phyloP scores from a whole-genome alignment of 305 asterid genomes.

The Euphrasia arctica region DNA sequence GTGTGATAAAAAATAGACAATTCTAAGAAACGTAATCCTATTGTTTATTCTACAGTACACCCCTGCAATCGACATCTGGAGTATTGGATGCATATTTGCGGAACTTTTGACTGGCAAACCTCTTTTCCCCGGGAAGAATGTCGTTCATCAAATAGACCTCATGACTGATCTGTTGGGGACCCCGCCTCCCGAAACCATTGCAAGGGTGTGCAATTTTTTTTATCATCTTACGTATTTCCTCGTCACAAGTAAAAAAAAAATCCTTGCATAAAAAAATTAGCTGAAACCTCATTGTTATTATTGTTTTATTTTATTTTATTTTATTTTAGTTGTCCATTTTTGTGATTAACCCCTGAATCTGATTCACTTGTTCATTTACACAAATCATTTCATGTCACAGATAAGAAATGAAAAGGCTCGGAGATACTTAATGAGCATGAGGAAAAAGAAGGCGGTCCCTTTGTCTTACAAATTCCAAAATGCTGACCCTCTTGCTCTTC shows the following conservation, averaged over 20 bases:
- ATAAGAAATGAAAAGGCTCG: conserved; percentile 98
- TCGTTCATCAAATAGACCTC: conserved; percentile 88
- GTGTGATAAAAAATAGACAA: background rate
- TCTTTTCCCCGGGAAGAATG: conserved; percentile 93
- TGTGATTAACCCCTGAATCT: background rate
- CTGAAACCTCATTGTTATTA: no score
- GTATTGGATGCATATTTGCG: conserved; percentile 91
- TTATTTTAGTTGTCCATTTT: background rate
- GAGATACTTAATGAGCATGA: conserved; percentile 89
- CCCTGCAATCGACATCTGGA: conserved; percentile 96
- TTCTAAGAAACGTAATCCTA: conserved; percentile 19
- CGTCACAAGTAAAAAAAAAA: no score
- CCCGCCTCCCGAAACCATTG: conserved; percentile 88
- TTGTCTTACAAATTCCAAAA: conserved; percentile 79
- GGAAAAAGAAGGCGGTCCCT: conserved; percentile 80
- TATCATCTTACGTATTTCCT: no score
- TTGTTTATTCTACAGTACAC: conserved; percentile 58
- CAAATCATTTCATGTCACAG: conserved; percentile 39
- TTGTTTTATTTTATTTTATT: no score
- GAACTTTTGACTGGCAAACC: conserved; percentile 94
- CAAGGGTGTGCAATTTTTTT: conserved; percentile 54
- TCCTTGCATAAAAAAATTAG: no score
- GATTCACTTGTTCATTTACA: conserved; percentile 23
- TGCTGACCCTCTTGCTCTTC: conserved; percentile 88
- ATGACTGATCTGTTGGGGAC: conserved; percentile 94